Evolutionary conservation across 495 filamentous ascomycete genomes (phyloP).

Genomic region (Penicillium desertorum): DNA sequence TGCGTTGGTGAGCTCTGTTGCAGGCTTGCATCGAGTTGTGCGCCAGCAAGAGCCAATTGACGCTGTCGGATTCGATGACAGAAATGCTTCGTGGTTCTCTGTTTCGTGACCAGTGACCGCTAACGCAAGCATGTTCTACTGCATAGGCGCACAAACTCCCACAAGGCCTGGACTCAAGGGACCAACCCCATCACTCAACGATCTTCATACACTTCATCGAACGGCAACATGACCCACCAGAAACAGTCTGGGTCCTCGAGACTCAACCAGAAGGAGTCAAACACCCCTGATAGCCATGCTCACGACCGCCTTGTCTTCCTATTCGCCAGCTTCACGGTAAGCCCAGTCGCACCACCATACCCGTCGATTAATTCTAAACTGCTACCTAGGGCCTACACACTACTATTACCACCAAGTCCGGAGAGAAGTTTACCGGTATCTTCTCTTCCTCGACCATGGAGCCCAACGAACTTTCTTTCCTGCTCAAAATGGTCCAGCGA

Average conservation of each 20-base stretch:
- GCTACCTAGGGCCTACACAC: constrained; percentile 62
- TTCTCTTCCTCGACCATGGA: constrained; percentile 62
- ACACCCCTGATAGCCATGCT: constrained; percentile 60
- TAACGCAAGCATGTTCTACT: constrained; percentile 27
- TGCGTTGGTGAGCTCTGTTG: constrained; percentile 12
- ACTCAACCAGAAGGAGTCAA: constrained; percentile 49
- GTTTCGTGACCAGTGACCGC: constrained; percentile 15
- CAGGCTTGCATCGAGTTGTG: constrained; percentile 20
- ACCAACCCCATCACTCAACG: constrained; percentile 67
- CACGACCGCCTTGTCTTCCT: constrained; percentile 66
- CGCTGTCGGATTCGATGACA: constrained; percentile 12
- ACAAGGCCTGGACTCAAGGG: constrained; percentile 63
- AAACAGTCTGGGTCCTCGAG: constrained; percentile 44
- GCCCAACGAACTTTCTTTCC: constrained; percentile 58
- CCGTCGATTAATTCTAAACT: constrained; percentile 19
- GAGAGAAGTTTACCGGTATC: constrained; percentile 72
- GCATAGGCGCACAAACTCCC: constrained; percentile 51
- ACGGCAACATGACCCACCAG: constrained; percentile 52
- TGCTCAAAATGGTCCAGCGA: constrained; percentile 81
- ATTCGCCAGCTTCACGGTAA: constrained; percentile 62
- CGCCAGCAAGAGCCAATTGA: constrained; percentile 25
- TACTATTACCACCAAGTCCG: constrained; percentile 65
- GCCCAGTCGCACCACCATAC: constrained; percentile 25
- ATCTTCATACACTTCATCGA: constrained; percentile 49
- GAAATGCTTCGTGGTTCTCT: neutral